A percentile compares a stretch with the other conserved stretches of the same genome.
Conservation (phyloP, 805 yeast genomes). For the Candida tallmaniae region DNA sequence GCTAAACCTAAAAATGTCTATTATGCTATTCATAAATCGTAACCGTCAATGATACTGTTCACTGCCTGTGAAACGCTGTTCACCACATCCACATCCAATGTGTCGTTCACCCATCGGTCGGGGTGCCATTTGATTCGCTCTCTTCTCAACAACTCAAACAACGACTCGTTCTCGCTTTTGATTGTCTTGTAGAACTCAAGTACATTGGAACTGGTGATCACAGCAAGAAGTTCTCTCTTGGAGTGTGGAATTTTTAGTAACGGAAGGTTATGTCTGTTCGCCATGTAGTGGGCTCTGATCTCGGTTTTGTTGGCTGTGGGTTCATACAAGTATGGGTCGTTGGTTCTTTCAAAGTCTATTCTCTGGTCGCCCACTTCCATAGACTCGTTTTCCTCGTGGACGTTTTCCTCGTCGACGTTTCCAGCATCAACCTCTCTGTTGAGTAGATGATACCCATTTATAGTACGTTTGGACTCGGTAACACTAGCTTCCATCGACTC, state of each 20-base stretch:
- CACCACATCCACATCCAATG: slow-evolving; percentile 23
- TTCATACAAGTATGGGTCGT: slow-evolving; percentile 14
- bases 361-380: slow-evolving; percentile 16
- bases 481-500: too few species aligned
- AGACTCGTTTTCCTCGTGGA: neutral
- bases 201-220: slow-evolving; percentile 20
- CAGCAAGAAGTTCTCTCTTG: slow-evolving; percentile 9
- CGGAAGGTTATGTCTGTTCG: slow-evolving; percentile 9
- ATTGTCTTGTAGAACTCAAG: slow-evolving; percentile 24
- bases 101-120: slow-evolving; percentile 45
- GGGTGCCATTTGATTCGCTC: slow-evolving; percentile 73
- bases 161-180: slow-evolving; percentile 9
- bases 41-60: slow-evolving; percentile 23
- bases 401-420: slow-evolving; percentile 24
- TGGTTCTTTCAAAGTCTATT: slow-evolving; percentile 2
- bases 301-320: slow-evolving; percentile 4
- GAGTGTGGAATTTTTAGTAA: slow-evolving; percentile 9
- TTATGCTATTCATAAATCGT: slow-evolving; percentile 8
- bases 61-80: slow-evolving; percentile 27
- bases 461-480: slow-evolving; percentile 1
- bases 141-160: slow-evolving; percentile 26
- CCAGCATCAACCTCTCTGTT: slow-evolving; percentile 18
- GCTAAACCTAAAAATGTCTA: slow-evolving; percentile 1
- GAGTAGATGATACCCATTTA: slow-evolving; percentile 11
- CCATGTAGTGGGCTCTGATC: slow-evolving; percentile 5